Evolutionary conservation across 257 asterid genomes (phyloP), one percentile per base, ranked within the genome.

Genomic region (Solanum chiquidenum): DNA sequence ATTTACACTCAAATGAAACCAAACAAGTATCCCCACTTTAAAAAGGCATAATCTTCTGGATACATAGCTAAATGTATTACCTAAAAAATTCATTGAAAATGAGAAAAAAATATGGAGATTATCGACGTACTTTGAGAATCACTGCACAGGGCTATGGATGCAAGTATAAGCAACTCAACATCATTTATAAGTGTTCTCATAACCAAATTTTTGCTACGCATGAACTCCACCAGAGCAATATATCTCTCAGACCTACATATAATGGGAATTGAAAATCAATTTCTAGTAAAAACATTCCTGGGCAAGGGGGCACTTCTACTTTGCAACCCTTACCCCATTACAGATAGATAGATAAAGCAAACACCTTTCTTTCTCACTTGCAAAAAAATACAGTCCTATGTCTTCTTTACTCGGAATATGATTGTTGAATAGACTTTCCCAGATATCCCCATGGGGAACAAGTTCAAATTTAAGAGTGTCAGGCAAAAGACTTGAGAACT

Each of bases 181-280:
- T 91, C 95, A 33, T 87, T 93, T n/a, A 91, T 93, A 85, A 84
- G 91, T 69, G 21, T 86, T 89, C 94, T 91, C 93, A 96, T 66
- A 20, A 92, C 95, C 89, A 88, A 52, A 87, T 92, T 90, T 14
- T 80, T 52, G 35, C 6, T 33, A 55, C 40, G 85, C 52, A 95
- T 75, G 49, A 69, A 85, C 87, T 95, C 94, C 88, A 92, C 87
- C 79, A 94, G 89, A 71, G 76, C 38, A 77, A 64, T n/a, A 88
- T 93, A 93, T 83, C 86, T 90, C 68, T 89, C 90, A 34, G 86
- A 90, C 86, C 97, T 96, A 89, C 83, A 75, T 10, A 37, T 10
- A 75, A 75, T 38, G 6, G 21, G 33, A 37, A 37, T 23, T 75
- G 33, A 8, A 37, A 3, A 37, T 75, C 8, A 37, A 74, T 37